Percentiles rank a stretch among this genome's conserved stretches.
These are phyloP conservation scores for Trichosporon faecale DNA, from an alignment of 1,284 basidiomycete species.

Conservation along the genomic window DNA sequence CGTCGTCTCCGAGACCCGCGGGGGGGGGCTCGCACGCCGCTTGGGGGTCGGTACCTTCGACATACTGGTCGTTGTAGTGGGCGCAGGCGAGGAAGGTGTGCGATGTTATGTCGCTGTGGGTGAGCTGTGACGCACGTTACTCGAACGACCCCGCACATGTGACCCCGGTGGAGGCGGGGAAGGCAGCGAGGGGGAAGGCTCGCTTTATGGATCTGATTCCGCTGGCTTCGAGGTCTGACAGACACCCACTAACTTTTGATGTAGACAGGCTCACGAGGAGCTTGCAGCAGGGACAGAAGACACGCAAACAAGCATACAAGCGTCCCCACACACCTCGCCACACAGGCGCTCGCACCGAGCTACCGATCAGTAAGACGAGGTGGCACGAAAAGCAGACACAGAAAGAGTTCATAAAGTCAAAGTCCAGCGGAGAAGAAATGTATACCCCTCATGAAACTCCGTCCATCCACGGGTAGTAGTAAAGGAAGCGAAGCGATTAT, in stretches of 20 bases:
- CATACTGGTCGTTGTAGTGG: neutral
- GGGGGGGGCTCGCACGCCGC: neutral
- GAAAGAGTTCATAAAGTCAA: neutral
- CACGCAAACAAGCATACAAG: neutral
- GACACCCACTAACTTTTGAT: neutral
- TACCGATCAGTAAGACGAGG: neutral
- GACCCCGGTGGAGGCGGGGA: conserved; percentile 8
- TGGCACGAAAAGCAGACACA: neutral
- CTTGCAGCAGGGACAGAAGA: neutral
- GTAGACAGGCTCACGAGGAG: neutral
- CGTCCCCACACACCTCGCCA: neutral
- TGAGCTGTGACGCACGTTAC: neutral
- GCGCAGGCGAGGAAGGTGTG: neutral
- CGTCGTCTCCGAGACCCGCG: neutral
- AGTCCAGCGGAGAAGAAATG: conserved; percentile 15
- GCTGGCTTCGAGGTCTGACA: neutral
- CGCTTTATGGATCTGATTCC: neutral
- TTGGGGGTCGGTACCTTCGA: conserved; percentile 1
- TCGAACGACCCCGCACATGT: conserved; percentile 1
- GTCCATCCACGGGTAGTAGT: conserved; percentile 11
- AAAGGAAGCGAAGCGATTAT: conserved; percentile 24
- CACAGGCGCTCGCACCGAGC: neutral
- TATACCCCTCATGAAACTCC: conserved; percentile 29
- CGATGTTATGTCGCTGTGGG: neutral
- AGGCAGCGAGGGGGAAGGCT: neutral